Evolutionary conservation across 2,329 filamentous ascomycete genomes (phyloP), one percentile per base, ranked within the genome.

Genomic region (Sordariomycetes sp.): DNA sequence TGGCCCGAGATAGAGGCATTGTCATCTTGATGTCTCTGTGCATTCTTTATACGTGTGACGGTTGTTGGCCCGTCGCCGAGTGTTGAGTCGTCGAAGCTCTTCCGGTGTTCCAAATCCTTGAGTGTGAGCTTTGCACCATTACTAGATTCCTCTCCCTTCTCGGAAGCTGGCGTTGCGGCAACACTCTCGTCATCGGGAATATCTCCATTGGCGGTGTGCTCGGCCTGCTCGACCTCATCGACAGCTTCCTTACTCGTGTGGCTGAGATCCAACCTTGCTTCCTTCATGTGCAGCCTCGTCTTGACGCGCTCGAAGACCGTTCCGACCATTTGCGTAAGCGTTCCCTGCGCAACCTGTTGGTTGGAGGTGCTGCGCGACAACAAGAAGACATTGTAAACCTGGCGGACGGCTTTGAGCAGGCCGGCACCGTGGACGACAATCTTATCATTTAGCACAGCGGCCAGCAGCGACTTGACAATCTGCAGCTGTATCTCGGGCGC

Each of bases 371-470:
- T 94, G 53, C 92, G 87, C 45, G 90, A 96, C 33, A 96, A 76
- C 39, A 98, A 70, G 58, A 98, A 98, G 47, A 98, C 93, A 64
- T 98, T 98, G 69, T 98, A 98, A 38, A 95, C 94, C 59, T 96
- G 86, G 46, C 92, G 83, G 44, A 98, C 87, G 35, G 92, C 90
- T 65, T 98, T 98, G 44, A 98, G 70, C 41, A 98, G 71, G 42
- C 92, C 93, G 24, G 92, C 90, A 39, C 92, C 92, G 56, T 98
- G 92, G 3, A 98, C 93, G 28, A 98, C 87, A 44, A 96, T 94
- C 64, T 96, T 98, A 65, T 98, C 92, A 54, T 96, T 96, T 43
- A 98, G 67, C 11, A 98, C 92, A 11, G 93, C 93, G 11, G 92
- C 88, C 39, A 98, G 68, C 39, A 98, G 68, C 3, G 92, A 96